Conservation (phyloP, 2,329 filamentous ascomycete genomes). For the Penicillium brevicompactum region DNA sequence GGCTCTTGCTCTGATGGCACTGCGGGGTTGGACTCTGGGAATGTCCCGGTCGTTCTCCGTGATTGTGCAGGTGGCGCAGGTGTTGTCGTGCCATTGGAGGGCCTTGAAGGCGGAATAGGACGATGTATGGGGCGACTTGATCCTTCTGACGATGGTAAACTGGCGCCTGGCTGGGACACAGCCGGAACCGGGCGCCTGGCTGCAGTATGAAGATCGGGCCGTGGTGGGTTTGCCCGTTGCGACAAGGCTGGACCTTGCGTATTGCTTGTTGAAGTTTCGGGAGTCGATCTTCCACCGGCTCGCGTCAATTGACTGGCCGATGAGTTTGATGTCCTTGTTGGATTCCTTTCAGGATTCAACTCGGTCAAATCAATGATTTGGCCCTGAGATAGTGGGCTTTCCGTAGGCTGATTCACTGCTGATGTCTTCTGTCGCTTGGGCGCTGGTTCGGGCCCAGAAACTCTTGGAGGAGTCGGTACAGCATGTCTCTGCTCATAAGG, state of each 20-base stretch:
- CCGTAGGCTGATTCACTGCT: slow-evolving; percentile 12
- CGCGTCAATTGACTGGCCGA: background rate
- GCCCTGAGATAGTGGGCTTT: slow-evolving; percentile 8
- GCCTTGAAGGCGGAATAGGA: background rate
- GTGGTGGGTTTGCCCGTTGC: background rate
- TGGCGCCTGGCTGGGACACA: background rate
- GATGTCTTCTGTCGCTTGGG: slow-evolving; percentile 37
- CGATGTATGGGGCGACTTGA: background rate
- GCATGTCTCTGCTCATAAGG: slow-evolving; percentile 59
- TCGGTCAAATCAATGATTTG: slow-evolving; percentile 28
- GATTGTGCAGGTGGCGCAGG: background rate
- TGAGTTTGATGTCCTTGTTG: background rate
- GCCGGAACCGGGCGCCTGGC: background rate
- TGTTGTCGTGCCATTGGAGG: background rate
- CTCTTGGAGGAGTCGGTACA: slow-evolving; percentile 9
- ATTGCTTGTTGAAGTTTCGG: background rate
- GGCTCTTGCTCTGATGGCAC: background rate
- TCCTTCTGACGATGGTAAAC: background rate
- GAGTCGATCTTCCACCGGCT: background rate
- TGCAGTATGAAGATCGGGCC: background rate
- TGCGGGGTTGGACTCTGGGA: background rate
- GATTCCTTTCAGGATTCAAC: background rate
- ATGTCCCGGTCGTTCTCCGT: background rate
- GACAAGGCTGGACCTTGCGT: background rate
- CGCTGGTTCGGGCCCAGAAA: slow-evolving; percentile 28